Conservation (phyloP, 2,329 filamentous ascomycete genomes). For the Cladobotryum mycophilum region DNA sequence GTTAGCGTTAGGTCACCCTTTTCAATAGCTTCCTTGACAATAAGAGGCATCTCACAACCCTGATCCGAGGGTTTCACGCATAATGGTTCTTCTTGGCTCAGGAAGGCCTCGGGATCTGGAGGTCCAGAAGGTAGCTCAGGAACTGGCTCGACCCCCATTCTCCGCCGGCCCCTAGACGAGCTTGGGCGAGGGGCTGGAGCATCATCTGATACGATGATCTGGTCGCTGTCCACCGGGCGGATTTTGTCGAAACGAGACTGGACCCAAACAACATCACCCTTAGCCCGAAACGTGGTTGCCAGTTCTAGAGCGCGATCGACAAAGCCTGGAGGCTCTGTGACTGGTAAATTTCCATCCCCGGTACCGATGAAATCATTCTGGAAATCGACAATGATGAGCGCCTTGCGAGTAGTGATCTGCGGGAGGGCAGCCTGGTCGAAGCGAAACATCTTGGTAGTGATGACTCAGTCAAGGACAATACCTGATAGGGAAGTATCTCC, state of each 20-base stretch:
- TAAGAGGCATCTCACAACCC: constrained; percentile 40
- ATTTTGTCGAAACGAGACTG: constrained; percentile 65
- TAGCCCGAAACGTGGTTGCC: constrained; percentile 64
- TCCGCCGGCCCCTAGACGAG: constrained; percentile 13
- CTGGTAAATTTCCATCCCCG: constrained; percentile 58
- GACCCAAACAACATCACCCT: constrained; percentile 75
- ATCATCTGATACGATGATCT: constrained; percentile 40
- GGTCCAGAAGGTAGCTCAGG: constrained; percentile 3
- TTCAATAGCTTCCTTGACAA: constrained; percentile 38
- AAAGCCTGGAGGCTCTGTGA: constrained; percentile 58
- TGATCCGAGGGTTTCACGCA: constrained; percentile 40
- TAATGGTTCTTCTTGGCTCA: constrained; percentile 34
- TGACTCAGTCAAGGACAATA: no score
- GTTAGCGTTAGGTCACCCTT: constrained; percentile 45
- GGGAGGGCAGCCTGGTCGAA: constrained; percentile 53
- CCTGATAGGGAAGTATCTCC: no score
- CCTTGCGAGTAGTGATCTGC: constrained; percentile 54
- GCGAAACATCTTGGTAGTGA: constrained; percentile 41
- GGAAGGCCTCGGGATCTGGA: constrained; percentile 38
- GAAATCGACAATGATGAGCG: constrained; percentile 76
- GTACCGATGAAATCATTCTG: constrained; percentile 79
- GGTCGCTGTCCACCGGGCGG: constrained; percentile 49
- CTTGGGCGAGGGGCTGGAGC: constrained; percentile 12
- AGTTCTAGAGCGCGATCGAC: constrained; percentile 61
- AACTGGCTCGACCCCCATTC: neutral